These are phyloP conservation scores for Fusarium mangiferae DNA, from an alignment of 2,329 filamentous ascomycete genomes.

Conservation along the genomic window DNA sequence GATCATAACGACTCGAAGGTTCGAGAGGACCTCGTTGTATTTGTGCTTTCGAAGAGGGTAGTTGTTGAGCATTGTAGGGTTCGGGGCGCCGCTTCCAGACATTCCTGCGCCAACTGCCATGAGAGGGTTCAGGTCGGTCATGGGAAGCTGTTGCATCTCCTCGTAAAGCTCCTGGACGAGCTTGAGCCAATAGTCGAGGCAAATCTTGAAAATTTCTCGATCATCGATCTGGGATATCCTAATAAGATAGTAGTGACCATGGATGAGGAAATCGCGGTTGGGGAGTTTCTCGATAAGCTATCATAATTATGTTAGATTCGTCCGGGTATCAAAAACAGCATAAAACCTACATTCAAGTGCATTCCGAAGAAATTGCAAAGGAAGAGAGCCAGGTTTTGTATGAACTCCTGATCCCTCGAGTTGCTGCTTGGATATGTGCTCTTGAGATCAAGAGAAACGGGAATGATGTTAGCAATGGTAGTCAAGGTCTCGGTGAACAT, in stretches of 20 bases:
- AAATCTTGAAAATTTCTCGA: slow-evolving; percentile 99
- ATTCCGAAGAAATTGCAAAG: slow-evolving; percentile 96
- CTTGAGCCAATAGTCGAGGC: slow-evolving; percentile 98
- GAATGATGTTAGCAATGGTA: slow-evolving; percentile 92
- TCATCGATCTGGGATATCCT: slow-evolving; percentile 99
- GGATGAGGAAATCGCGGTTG: slow-evolving; percentile 92
- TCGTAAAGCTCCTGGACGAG: slow-evolving; percentile 98
- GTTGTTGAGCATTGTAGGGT: slow-evolving; percentile 84
- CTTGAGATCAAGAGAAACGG: slow-evolving; percentile 89
- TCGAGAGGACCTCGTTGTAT: slow-evolving; percentile 93
- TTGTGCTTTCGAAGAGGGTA: slow-evolving; percentile 98
- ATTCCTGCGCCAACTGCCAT: slow-evolving; percentile 79
- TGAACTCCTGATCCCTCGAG: slow-evolving; percentile 94
- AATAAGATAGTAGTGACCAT: slow-evolving; percentile 98
- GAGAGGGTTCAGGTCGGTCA: slow-evolving; percentile 91
- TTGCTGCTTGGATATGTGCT: slow-evolving; percentile 92
- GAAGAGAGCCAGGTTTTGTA: slow-evolving; percentile 95
- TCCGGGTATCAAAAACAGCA: slow-evolving; percentile 7
- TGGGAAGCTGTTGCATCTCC: slow-evolving; percentile 96
- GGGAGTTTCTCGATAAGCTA: slow-evolving; percentile 94
- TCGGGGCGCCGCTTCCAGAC: slow-evolving; percentile 83
- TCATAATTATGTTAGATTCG: slow-evolving; percentile 21
- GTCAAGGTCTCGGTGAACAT: slow-evolving; percentile 99
- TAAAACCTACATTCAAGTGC: slow-evolving; percentile 77
- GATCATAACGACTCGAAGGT: slow-evolving; percentile 97